Evolutionary conservation across 352 stramenopile species (phyloP), one percentile per base, ranked within the genome.

Genomic region (Phytophthora brassicae): DNA sequence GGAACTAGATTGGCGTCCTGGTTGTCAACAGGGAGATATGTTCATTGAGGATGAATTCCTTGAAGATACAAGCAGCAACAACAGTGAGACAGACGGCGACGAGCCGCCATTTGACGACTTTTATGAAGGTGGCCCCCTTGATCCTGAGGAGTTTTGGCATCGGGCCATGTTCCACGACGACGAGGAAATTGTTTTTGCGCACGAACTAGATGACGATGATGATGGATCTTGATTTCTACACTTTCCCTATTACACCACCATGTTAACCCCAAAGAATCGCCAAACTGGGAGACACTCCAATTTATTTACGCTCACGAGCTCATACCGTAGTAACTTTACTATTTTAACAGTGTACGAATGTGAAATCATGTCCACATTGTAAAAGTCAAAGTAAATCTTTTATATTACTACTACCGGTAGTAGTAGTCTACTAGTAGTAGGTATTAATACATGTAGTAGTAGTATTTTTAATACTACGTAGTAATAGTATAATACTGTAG

Each of bases 41-140:
- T 62, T 72, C 42, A 49, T 70, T 45, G 60, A 66, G 28, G 56
- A 77, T 43, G 65, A 69, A n/a, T 59, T 47, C 17, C 2, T 66
- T 41, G 54, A 22, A 19, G 43, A 58, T n/a, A 12, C 17, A 5
- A 60, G 51, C n/a, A 60, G 56, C 26, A 36, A 57, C 16, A 28
- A 45, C 17, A 31, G 19, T 7, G 49, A 39, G 22, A 58, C 48
- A 39, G 58, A 69, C 22, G 58, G 70, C 47, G 64, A 70, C 11
- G 68, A 54, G 13, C 45, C 33, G 11, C 55, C 57, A 4, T 68
- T 66, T 44, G 56, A 61, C 20, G 41, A 64, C n/a, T 42, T 60
- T 45, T 42, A 56, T 41, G 36, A 55, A 33, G 56, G 46, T 16
- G 45, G n/a, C 1, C 39, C 23, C 14, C 23, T 59, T 19, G 45